Percentiles rank a stretch among this genome's conserved stretches.
phyloP scores from a whole-genome alignment of 106 monocot genomes.

The Dendrobium huoshanense region DNA sequence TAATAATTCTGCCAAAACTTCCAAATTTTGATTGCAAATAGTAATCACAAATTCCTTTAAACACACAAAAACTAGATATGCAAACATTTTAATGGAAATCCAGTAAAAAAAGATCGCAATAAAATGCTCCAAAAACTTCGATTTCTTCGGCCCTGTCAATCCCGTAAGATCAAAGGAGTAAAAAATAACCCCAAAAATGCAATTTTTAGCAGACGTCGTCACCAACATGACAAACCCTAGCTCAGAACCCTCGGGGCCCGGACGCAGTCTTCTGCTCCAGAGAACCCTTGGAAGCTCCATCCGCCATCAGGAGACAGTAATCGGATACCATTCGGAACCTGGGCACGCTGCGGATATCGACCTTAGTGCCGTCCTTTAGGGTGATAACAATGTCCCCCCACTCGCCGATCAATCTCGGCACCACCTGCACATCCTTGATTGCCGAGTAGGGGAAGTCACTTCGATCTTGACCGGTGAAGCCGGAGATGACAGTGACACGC shows the following conservation, averaged over 20 bases:
- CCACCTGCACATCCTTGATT: conserved; percentile 45
- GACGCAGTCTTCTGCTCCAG: conserved; percentile 11
- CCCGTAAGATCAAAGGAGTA: too few species aligned
- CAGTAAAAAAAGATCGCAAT: too few species aligned
- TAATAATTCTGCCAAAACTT: too few species aligned
- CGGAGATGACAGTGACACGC: conserved; percentile 49
- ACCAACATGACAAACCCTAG: background rate
- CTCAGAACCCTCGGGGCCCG: conserved; percentile 35
- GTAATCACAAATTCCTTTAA: too few species aligned
- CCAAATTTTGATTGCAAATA: too few species aligned
- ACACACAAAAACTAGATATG: too few species aligned
- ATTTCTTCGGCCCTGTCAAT: too few species aligned
- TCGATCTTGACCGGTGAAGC: conserved; percentile 49
- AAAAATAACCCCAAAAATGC: background rate
- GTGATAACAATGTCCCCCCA: conserved; percentile 66
- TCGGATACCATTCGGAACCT: conserved; percentile 57
- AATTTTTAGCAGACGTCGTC: background rate
- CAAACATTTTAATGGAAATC: too few species aligned
- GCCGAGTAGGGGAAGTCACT: conserved; percentile 45
- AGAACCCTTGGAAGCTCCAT: background rate
- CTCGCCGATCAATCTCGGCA: conserved; percentile 60
- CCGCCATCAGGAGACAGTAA: conserved; percentile 43
- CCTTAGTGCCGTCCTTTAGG: conserved; percentile 56
- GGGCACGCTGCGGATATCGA: conserved; percentile 57
- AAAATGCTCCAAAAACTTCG: too few species aligned